These are phyloP conservation scores for Yamadazyma dushanensis DNA, from an alignment of 1,139 yeast species.

Conservation along the genomic window DNA sequence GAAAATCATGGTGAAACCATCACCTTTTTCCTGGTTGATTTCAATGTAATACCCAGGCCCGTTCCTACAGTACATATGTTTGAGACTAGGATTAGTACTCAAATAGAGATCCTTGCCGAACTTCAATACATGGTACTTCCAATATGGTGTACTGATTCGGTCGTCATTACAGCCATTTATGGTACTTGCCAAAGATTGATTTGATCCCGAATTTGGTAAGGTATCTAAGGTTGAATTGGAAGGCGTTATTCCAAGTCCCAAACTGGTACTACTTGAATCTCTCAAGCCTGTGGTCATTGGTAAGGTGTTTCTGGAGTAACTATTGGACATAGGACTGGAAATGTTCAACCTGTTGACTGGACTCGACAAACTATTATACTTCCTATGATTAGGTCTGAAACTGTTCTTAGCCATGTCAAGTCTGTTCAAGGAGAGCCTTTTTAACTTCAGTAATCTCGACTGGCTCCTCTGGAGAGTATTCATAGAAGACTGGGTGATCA, in stretches of 20 bases:
- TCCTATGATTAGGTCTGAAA: slow-evolving; percentile 12
- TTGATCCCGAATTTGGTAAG: slow-evolving; percentile 5
- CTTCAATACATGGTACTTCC: slow-evolving; percentile 61
- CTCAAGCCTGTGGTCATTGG: slow-evolving; percentile 7
- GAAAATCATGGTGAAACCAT: slow-evolving; percentile 35
- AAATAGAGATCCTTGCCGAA: slow-evolving; percentile 52
- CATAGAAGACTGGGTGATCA: background rate
- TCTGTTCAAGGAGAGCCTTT: slow-evolving; percentile 17
- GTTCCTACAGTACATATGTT: slow-evolving; percentile 53
- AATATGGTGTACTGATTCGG: slow-evolving; percentile 35
- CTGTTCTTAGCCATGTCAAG: slow-evolving; percentile 10
- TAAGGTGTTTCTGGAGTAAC: slow-evolving; percentile 2
- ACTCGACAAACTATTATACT: slow-evolving; percentile 10
- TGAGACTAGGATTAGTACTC: slow-evolving; percentile 59
- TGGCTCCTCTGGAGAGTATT: slow-evolving; percentile 6
- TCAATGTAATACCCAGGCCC: slow-evolving; percentile 60
- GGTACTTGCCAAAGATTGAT: slow-evolving; percentile 9
- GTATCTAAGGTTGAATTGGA: background rate
- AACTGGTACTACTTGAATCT: slow-evolving; percentile 7
- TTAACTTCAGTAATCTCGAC: slow-evolving; percentile 10
- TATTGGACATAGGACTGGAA: slow-evolving; percentile 6
- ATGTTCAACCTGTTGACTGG: slow-evolving; percentile 9
- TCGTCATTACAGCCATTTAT: slow-evolving; percentile 9
- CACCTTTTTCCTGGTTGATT: slow-evolving; percentile 17
- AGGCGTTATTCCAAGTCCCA: slow-evolving; percentile 2